phyloP scores from a whole-genome alignment of 257 asterid species.

The Nicotiana obtusifolia region DNA sequence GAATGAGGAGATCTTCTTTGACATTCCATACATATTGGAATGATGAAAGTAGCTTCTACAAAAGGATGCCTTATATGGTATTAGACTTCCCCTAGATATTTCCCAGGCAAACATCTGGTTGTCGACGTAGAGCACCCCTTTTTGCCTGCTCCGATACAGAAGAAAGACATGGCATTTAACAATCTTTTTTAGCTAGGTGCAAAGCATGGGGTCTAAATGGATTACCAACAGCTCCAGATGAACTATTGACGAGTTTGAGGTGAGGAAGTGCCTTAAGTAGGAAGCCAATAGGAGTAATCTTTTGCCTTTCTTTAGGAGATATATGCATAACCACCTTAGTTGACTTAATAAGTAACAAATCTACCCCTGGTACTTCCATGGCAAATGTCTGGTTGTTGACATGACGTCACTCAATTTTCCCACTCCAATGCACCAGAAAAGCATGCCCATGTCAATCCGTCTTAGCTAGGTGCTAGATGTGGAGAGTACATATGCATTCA shows the following conservation, averaged over 20 bases:
- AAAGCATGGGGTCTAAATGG: background rate
- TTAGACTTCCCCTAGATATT: background rate
- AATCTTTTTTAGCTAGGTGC: background rate
- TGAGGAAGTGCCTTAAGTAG: too few relatives aligned
- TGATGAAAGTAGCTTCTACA: background rate
- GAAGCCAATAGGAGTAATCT: too few relatives aligned
- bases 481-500: background rate
- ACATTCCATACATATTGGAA: background rate
- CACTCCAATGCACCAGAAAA: background rate
- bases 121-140: background rate
- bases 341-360: too few relatives aligned
- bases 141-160: background rate
- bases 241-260: background rate
- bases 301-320: too few relatives aligned
- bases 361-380: background rate
- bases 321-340: too few relatives aligned
- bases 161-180: background rate
- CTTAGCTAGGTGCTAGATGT: background rate
- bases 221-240: background rate
- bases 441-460: background rate
- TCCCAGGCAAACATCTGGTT: background rate
- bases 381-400: background rate
- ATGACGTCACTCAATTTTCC: background rate
- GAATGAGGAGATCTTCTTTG: background rate
- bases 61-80: background rate